Conservation (phyloP, 805 yeast genomes). For the Candida patagonica region DNA sequence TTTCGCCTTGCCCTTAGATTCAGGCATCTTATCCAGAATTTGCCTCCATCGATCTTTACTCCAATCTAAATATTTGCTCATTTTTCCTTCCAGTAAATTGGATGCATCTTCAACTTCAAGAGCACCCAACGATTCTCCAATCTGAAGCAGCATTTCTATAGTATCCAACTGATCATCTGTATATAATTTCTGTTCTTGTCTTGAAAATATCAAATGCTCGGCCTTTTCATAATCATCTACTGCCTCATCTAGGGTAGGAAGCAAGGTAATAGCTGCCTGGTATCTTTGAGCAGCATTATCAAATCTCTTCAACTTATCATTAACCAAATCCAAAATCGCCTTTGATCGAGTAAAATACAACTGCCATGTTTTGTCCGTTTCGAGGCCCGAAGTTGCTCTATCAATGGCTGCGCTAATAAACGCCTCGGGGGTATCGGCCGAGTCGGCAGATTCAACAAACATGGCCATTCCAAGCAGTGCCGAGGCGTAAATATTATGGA, state of each 20-base stretch:
- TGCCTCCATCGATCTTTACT: constrained; percentile 13
- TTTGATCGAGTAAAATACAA: constrained; percentile 46
- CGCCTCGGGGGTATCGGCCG: constrained; percentile 28
- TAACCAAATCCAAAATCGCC: constrained; percentile 33
- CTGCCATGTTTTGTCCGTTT: constrained; percentile 27
- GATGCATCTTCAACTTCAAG: constrained; percentile 13
- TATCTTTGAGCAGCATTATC: not conserved
- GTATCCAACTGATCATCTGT: constrained; percentile 25
- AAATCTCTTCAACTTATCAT: constrained; percentile 6
- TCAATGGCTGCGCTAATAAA: constrained; percentile 67
- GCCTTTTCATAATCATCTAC: constrained; percentile 39
- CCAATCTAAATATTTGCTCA: constrained; percentile 13
- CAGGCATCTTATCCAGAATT: constrained; percentile 7
- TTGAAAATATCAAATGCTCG: constrained; percentile 18
- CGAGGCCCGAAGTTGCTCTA: constrained; percentile 50
- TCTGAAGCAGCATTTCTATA: constrained; percentile 48
- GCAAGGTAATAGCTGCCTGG: not conserved
- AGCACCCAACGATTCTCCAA: constrained; percentile 51
- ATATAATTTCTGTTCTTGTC: not conserved
- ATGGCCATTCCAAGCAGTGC: constrained; percentile 35
- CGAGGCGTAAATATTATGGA: constrained; percentile 66
- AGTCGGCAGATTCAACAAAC: constrained; percentile 20
- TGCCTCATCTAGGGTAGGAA: constrained; percentile 24
- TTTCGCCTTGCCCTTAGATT: constrained; percentile 12
- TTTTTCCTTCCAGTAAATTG: constrained; percentile 7